A percentile compares a stretch with the other conserved stretches of the same genome.
These are phyloP conservation scores for Boletellus deceptivus DNA, from an alignment of 1,284 basidiomycete species.

Conservation along the genomic window DNA sequence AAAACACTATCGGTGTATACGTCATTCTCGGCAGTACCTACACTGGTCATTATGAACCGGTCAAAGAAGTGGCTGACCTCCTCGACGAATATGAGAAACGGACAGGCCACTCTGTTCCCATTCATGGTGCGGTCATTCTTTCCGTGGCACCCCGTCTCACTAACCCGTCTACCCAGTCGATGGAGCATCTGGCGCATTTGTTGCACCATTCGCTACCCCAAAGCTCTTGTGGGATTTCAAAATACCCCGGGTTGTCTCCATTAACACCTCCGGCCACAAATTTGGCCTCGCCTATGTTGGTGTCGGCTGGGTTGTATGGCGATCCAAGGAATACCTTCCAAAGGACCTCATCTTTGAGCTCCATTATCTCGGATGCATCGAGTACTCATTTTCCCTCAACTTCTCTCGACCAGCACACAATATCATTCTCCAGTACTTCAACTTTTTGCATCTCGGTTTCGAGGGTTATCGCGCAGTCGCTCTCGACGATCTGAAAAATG, in stretches of 20 bases:
- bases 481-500: slow-evolving; percentile 78
- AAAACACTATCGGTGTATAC: slow-evolving; percentile 87
- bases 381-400: slow-evolving; percentile 87
- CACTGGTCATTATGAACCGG: slow-evolving; percentile 92
- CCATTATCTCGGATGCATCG: slow-evolving; percentile 70
- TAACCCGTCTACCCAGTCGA: slow-evolving; percentile 48
- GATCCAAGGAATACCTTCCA: slow-evolving; percentile 71
- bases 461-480: slow-evolving; percentile 79
- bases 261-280: slow-evolving; percentile 89
- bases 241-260: slow-evolving; percentile 84
- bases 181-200: slow-evolving; percentile 78
- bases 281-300: slow-evolving; percentile 87
- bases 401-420: slow-evolving; percentile 91
- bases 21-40: slow-evolving; percentile 87
- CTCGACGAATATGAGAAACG: slow-evolving; percentile 84
- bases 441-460: slow-evolving; percentile 82
- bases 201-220: slow-evolving; percentile 83
- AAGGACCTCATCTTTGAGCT: slow-evolving; percentile 94
- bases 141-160: slow-evolving; percentile 14
- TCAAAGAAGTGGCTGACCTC: slow-evolving; percentile 81
- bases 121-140: slow-evolving; percentile 62
- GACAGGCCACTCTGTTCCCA: slow-evolving; percentile 79
- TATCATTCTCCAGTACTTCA: slow-evolving; percentile 93
- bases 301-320: slow-evolving; percentile 87
- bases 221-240: slow-evolving; percentile 85